Evolutionary conservation across 2,329 filamentous ascomycete species (phyloP).

Genomic region (Plectosphaerella plurivora): DNA sequence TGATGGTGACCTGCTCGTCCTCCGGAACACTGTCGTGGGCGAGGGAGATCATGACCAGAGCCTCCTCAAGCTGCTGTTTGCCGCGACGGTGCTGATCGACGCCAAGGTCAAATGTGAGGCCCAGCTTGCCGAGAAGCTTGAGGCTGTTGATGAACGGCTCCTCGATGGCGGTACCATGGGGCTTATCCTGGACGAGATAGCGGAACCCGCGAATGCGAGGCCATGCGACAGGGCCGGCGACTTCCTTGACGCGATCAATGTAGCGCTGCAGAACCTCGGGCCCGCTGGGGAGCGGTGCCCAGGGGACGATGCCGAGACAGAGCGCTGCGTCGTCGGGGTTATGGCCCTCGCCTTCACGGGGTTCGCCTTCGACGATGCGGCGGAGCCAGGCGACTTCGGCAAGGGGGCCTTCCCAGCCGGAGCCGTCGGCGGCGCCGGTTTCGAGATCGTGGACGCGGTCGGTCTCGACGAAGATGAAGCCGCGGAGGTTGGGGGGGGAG

Average conservation of each 20-base stretch:
- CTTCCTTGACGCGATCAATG: constrained; percentile 53
- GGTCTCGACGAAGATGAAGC: constrained; percentile 80
- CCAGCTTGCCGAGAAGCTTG: constrained; percentile 58
- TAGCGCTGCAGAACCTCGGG: constrained; percentile 58
- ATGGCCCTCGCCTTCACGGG: constrained; percentile 56
- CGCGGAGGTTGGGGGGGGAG: constrained; percentile 43
- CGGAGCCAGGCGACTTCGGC: constrained; percentile 67
- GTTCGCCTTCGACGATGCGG: constrained; percentile 58
- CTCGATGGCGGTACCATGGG: constrained; percentile 58
- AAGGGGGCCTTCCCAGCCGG: constrained; percentile 64
- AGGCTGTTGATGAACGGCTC: constrained; percentile 61
- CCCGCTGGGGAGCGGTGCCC: constrained; percentile 76
- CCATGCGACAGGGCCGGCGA: constrained; percentile 60
- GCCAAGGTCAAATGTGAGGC: constrained; percentile 75
- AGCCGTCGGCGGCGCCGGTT: constrained; percentile 35
- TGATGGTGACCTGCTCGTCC: constrained; percentile 57
- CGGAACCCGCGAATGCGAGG: constrained; percentile 70
- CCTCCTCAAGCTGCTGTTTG: constrained; percentile 67
- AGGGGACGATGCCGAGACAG: constrained; percentile 71
- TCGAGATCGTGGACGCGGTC: constrained; percentile 64
- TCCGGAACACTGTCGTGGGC: constrained; percentile 59
- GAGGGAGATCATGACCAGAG: constrained; percentile 63
- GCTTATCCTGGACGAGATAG: constrained; percentile 78
- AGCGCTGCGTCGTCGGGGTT: constrained; percentile 41
- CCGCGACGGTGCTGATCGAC: constrained; percentile 78